These are phyloP conservation scores for Colletotrichum kahawae DNA, from an alignment of 2,329 filamentous ascomycete genomes.

Conservation along the genomic window DNA sequence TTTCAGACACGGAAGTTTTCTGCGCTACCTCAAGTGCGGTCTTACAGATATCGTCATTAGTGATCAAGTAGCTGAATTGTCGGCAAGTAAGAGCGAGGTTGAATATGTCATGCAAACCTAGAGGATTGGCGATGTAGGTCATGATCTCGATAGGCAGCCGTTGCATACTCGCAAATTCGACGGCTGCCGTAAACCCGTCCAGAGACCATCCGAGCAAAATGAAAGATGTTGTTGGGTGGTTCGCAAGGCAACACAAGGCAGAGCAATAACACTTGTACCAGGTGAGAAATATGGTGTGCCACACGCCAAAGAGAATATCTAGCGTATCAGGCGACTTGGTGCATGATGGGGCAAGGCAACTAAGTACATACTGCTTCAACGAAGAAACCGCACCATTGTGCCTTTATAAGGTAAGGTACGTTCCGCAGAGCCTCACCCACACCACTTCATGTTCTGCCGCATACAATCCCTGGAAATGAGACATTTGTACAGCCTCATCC, in stretches of 20 bases:
- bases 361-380: background rate
- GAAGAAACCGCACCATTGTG: background rate
- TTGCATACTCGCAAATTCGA: slow-evolving; percentile 5
- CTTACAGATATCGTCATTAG: slow-evolving; percentile 61
- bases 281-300: background rate
- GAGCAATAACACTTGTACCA: background rate
- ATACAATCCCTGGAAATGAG: too few relatives aligned
- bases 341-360: background rate
- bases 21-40: slow-evolving; percentile 60
- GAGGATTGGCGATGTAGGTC: slow-evolving; percentile 57
- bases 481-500: too few relatives aligned
- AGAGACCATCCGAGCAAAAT: background rate
- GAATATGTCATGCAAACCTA: slow-evolving; percentile 64
- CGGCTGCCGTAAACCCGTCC: background rate
- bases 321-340: background rate
- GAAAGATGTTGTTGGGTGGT: background rate
- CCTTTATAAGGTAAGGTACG: background rate
- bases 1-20: background rate
- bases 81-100: slow-evolving; percentile 58
- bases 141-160: slow-evolving; percentile 69
- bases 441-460: too few relatives aligned
- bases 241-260: background rate
- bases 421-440: too few relatives aligned
- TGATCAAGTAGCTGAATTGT: slow-evolving; percentile 54
- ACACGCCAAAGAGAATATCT: background rate